Evolutionary conservation across 805 yeast species (phyloP), one percentile per base, ranked within the genome.

Genomic region (Yueomyces sp.): DNA sequence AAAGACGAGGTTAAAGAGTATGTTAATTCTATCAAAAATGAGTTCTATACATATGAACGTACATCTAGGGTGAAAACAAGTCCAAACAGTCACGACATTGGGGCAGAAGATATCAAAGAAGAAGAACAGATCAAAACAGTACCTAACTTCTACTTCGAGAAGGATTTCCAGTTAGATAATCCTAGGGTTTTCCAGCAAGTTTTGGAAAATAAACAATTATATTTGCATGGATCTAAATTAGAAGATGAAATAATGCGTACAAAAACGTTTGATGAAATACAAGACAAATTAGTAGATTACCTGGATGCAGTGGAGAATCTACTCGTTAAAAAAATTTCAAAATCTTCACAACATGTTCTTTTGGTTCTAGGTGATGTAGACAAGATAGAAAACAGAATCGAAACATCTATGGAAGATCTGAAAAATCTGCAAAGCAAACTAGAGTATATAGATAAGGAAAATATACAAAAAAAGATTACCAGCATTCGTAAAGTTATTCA

Each of bases 251-350:
- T 59, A 41, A 44, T 52, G 9, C 68, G 70, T 39, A 63, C 68
- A 5, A 56, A 75, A 11, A 68, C 73, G 5, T 70, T 76, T 50
- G 74, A 76, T 53, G 68, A 77, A 7, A 60, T 88, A 19, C 95
- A 82, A 54, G 94, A 86, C 39, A 79, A 77, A 55, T 65, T 90
- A 33, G 83, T 92, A 3, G 78, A 79, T 62, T 86, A 87, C 55
- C 67, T 92, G 44, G 97, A 92, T 57, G 70, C 78, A 0, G 86
- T 90, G 1, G 98, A 90, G 62, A 69, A 84, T 36, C 80, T 82
- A 47, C 64, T 90, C 38, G 82, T 88, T 26, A 70, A 75, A 37
- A 95, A 87, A 60, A 86, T 92, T 32, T 81, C 95, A 3, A 74
- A 76, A 49, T 82, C 95, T 0, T 85, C 96, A 0, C 77, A 78